Evolutionary conservation across 495 filamentous ascomycete species (phyloP).

Genomic region (Cladorrhinum samala): DNA sequence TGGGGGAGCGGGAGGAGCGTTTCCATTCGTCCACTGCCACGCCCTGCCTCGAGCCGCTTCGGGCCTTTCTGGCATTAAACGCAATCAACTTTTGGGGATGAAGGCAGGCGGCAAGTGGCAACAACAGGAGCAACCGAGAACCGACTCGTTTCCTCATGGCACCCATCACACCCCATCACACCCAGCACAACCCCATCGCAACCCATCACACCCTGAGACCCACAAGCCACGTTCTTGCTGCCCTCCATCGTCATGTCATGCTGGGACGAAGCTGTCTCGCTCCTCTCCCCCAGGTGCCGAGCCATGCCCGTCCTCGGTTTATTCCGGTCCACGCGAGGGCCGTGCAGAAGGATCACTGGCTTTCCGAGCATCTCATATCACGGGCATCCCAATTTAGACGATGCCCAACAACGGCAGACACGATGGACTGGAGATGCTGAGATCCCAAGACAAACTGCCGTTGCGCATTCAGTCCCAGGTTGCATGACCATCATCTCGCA

Average conservation of each 20-base stretch:
- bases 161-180: not conserved
- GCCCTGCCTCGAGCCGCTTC: constrained; percentile 8
- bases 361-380: not conserved
- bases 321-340: not conserved
- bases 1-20: constrained; percentile 6
- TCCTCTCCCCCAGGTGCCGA: too few relatives aligned
- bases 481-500: too few relatives aligned
- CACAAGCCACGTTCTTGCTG: constrained; percentile 2
- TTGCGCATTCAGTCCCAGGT: too few relatives aligned
- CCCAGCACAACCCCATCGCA: not conserved
- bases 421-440: too few relatives aligned
- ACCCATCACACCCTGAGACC: not conserved
- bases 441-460: not conserved
- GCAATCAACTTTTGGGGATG: not conserved
- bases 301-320: not conserved
- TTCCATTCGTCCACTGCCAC: not conserved
- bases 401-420: too few relatives aligned
- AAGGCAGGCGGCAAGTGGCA: constrained; percentile 10
- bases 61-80: constrained; percentile 20
- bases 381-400: not conserved
- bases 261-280: too few relatives aligned
- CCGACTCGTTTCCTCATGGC: not conserved
- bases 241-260: not conserved
- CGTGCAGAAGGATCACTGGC: not conserved
- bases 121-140: not conserved